Evolutionary conservation across 768 basidiomycete genomes (phyloP), one percentile per base, ranked within the genome.

Genomic region (Pleurotus sapidus): DNA sequence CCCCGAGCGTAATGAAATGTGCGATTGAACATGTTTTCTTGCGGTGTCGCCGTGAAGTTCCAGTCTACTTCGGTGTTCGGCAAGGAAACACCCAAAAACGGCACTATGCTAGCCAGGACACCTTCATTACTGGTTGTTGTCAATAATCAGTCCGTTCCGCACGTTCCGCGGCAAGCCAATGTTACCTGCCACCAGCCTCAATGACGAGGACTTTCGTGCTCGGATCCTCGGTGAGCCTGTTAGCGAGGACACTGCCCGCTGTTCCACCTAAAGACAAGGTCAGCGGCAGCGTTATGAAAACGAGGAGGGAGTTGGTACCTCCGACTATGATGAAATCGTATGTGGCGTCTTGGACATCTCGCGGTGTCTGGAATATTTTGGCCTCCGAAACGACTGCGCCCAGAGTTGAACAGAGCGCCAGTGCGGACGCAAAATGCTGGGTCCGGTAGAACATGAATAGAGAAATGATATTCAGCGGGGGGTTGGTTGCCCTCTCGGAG

Each of bases 281-380:
- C n/a, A 27, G 2, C 39, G 5, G 53, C 7, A 27, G 59, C 17
- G 57, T 40, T 20, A 38, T 7, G 12, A 24, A 55, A 42, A 17
- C 47, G 24, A 3, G 14, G 3, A 9, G 27, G 17, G 30, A 20
- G 20, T 20, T 20, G 64, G 24, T 45, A 67, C 70, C 70, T 62
- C 71, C 71, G 49, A 72, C 58, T 38, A 71, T 60, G 37, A 72
- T 57, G 49, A 66, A 72, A 63, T 71, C 71, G 57, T 68, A 71
- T 15, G 15, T 38, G 5, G 46, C 46, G 17, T 48, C 27, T 0
- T 48, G 14, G 15, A 48, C 5, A 6, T 24, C 46, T 23, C 27
- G 20, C 14, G 46, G 20, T 48, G 46, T 23, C 14, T 24, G 46
- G 5, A 48, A 25, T 23, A 48, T 15, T 20, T 48, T 48, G 20